A percentile compares a stretch with the other conserved stretches of the same genome.
Evolutionary conservation across 495 filamentous ascomycete species (phyloP).

Genomic region (Baudoinia panamericana): DNA sequence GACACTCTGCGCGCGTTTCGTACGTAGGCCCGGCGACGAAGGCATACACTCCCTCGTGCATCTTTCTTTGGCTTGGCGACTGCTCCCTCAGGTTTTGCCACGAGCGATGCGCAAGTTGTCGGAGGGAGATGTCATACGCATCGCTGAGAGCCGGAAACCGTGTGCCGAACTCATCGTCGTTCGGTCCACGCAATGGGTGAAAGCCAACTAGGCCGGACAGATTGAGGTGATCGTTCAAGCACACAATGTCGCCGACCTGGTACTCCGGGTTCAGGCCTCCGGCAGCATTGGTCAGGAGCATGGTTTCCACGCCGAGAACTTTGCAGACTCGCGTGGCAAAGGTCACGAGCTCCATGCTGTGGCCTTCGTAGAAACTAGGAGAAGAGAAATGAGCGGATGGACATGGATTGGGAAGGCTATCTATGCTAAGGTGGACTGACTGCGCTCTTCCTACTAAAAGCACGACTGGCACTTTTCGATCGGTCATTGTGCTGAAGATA

Average conservation of each 20-base stretch:
- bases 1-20: slow-evolving; percentile 66
- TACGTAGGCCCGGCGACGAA: slow-evolving; percentile 64
- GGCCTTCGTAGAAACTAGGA: slow-evolving; percentile 62
- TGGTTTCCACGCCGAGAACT: slow-evolving; percentile 48
- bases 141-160: slow-evolving; percentile 64
- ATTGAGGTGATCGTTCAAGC: slow-evolving; percentile 68
- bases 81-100: slow-evolving; percentile 40
- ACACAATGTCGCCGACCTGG: slow-evolving; percentile 57
- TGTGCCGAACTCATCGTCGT: slow-evolving; percentile 52
- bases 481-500: slow-evolving; percentile 52
- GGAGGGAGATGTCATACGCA: slow-evolving; percentile 60
- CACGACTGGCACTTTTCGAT: slow-evolving; percentile 43
- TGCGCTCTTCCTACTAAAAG: slow-evolving; percentile 64
- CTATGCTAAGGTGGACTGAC: slow-evolving; percentile 44
- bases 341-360: slow-evolving; percentile 53
- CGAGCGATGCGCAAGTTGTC: slow-evolving; percentile 45
- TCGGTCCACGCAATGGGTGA: slow-evolving; percentile 61
- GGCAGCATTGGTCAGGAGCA: slow-evolving; percentile 66
- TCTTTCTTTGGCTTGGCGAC: slow-evolving; percentile 31
- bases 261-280: slow-evolving; percentile 59
- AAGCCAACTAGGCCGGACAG: slow-evolving; percentile 55
- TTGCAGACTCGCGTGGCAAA: slow-evolving; percentile 62
- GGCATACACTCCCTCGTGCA: slow-evolving; percentile 67
- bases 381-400: background rate
- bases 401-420: slow-evolving; percentile 1